phyloP scores from a whole-genome alignment of 768 basidiomycete species.

The Gautieria morchelliformis region DNA sequence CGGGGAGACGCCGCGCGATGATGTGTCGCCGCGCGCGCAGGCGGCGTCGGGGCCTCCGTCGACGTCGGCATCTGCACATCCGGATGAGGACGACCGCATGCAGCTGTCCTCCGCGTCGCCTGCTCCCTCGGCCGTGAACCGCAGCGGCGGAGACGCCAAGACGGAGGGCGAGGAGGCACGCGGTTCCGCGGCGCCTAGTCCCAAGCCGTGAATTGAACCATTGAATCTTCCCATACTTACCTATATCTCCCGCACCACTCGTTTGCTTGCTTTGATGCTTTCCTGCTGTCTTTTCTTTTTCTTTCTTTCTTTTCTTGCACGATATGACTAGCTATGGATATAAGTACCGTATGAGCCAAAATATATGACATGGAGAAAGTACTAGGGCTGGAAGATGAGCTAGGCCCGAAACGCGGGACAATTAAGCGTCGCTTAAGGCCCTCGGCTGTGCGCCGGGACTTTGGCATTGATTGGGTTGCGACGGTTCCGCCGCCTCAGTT shows the following conservation, averaged over 20 bases:
- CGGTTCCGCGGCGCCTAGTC: neutral
- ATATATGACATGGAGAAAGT: too few species aligned
- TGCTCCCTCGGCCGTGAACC: neutral
- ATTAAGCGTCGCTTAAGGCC: too few species aligned
- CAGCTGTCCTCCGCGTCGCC: constrained; percentile 29
- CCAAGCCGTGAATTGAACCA: neutral
- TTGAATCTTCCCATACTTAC: neutral
- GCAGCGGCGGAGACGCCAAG: neutral
- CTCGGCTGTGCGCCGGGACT: too few species aligned
- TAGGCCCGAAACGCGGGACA: too few species aligned
- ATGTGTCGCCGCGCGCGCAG: neutral
- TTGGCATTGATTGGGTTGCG: too few species aligned
- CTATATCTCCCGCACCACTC: neutral
- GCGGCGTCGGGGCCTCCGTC: neutral
- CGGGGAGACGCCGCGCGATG: neutral
- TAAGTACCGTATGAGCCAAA: too few species aligned
- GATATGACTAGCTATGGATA: too few species aligned
- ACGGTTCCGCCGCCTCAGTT: too few species aligned
- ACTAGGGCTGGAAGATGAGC: too few species aligned
- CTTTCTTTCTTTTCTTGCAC: neutral
- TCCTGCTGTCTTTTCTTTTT: neutral
- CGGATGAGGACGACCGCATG: constrained; percentile 39
- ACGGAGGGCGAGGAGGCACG: neutral
- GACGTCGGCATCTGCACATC: neutral
- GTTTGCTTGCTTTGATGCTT: neutral